Base-by-base conservation (phyloP, 202 grass and related monocot species). In the Carex arenaria region DNA sequence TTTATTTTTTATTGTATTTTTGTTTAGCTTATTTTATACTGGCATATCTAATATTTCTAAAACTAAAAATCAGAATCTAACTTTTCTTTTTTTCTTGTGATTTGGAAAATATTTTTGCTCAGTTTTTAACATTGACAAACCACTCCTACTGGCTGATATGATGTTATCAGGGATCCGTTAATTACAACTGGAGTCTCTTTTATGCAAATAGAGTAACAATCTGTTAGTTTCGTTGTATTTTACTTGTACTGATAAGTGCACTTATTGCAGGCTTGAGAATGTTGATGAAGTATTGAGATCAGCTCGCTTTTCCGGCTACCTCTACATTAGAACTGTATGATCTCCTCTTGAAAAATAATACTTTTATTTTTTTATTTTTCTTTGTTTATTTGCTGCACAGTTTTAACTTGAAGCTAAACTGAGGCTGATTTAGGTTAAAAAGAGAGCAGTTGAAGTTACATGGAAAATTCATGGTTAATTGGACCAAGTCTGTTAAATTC, bases 281-380 rank as follows among this genome's bases (percentile, higher is more conserved):
- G 82, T 98, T 42, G 95, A 98, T 8, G 89, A 91, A 86, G 72
- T 98, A 70, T 86, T 98, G 81, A 92, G 90, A 89, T 92, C 86
- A 38, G 90, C 92, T 32, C 85, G 89, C 0, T 89, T 92, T 78
- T 98, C 71, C 53, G 93, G 92, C 19, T 98, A 98, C 80, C 95
- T 98, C 56, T 85, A 95, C 32, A 94, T 95, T 54, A 81, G 89
- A 93, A 98, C 89, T 64, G 95, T 93, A 90, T 79, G 53, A 66
- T 63, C 28, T 60, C 7, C 31, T 10, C 47, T 19, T 76, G 3
- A 67, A 18, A 67, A 67, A 8, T 0, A 62, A 62, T 11, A 62
- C 19, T 3, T 23, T 22, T 8, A 11, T 80, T 23, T 80, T 26
- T 61, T 61, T 23, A 59, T 69, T 31, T 18, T 10, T 22, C 60